Conservation (phyloP, 495 filamentous ascomycete species). For the Hypoxylon crocopeplum region DNA sequence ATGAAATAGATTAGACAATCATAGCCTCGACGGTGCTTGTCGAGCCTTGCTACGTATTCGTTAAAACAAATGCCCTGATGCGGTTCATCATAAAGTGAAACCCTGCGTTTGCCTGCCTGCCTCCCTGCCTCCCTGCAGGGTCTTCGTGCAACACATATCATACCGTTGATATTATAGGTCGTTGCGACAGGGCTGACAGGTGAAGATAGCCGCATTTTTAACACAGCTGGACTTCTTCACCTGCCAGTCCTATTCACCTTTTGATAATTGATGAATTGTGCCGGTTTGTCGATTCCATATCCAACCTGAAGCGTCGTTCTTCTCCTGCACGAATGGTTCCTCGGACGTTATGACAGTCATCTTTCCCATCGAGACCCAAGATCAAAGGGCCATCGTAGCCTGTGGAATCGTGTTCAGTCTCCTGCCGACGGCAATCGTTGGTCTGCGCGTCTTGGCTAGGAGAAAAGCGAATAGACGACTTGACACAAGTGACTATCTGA, state of each 20-base stretch:
- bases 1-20: no score
- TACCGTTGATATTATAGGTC: conserved; percentile 17
- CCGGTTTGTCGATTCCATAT: conserved; percentile 1
- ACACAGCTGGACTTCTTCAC: conserved; percentile 13
- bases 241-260: not conserved
- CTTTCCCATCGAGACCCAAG: conserved; percentile 38
- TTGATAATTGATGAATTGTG: conserved; percentile 11
- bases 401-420: conserved; percentile 34
- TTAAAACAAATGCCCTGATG: no score
- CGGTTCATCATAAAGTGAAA: not conserved
- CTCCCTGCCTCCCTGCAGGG: conserved; percentile 11
- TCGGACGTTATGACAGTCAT: conserved; percentile 25
- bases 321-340: conserved; percentile 14
- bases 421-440: conserved; percentile 27
- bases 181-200: conserved; percentile 12
- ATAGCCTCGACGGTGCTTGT: no score
- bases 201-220: conserved; percentile 11
- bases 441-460: conserved; percentile 33
- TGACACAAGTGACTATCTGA: conserved; percentile 39
- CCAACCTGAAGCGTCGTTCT: conserved; percentile 4
- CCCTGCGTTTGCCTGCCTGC: conserved; percentile 20
- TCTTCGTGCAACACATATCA: conserved; percentile 2
- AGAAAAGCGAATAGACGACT: conserved; percentile 27
- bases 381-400: conserved; percentile 33
- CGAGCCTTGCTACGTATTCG: no score